Evolutionary conservation across 139 green algal species (phyloP), one percentile per base, ranked within the genome.

Genomic region (Closterium sp.): DNA sequence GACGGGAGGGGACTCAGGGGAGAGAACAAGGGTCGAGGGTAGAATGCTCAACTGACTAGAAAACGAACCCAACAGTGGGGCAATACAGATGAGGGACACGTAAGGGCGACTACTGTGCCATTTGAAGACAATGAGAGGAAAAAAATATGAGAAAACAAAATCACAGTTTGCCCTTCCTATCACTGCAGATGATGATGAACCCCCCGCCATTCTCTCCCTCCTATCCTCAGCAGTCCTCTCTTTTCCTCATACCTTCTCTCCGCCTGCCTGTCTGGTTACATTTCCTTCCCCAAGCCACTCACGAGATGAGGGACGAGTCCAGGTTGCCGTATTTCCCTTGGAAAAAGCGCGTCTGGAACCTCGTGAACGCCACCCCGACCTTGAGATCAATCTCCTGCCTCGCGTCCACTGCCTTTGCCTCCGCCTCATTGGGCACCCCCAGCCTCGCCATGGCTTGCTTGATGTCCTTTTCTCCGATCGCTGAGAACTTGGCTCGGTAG

Each of bases 301-400:
- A 99, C 86, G 89, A 96, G 32, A 99, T 96, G 8, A 98, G 94
- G 3, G 90, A 89, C 64, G 95, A 94, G 90, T 98, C 97, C 84
- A 98, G 95, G 91, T 98, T 98, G 90, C 96, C 96, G 91, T 98
- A 98, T 93, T 97, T 98, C 33, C 94, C 95, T 93, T 97, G 96
- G 89, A 98, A 97, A 93, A 95, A 98, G 3, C 96, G 91, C 4
- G 98, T 99, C 84, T 99, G 97, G 87, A 99, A 97, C n/a, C 98
- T 95, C 0, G 98, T 99, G 95, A 99, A 99, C 84, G 96, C 95
- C 10, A 98, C 96, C 2, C 98, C 98, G 4, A 99, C 96, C 28
- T 98, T 95, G 88, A 99, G 94, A 94, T 99, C 98, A 19, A 99
- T 98, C 94, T 99, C 94, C 69, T 95, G 91, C 28, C 91, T 25